Conservation (phyloP, 805 yeast genomes). For the Ogataea neopini region DNA sequence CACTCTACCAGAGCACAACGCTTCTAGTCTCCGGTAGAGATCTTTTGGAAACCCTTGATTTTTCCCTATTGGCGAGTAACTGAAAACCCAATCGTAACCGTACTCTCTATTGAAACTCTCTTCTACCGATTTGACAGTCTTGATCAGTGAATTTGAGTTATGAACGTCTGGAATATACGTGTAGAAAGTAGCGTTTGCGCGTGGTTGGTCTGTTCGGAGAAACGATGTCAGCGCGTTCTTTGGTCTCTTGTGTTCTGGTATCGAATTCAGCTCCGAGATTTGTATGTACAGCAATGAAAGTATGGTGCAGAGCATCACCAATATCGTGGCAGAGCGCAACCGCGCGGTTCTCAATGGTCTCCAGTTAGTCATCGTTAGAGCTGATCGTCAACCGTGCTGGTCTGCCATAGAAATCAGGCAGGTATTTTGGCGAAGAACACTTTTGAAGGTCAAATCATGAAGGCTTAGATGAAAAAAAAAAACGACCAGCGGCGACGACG, state of each 20-base stretch:
- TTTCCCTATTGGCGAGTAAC: slow-evolving; percentile 52
- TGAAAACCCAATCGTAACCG: slow-evolving; percentile 88
- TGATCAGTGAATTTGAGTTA: slow-evolving; percentile 15
- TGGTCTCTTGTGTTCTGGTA: slow-evolving; percentile 1
- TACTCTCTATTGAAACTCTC: slow-evolving; percentile 75
- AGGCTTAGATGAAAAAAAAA: neutral
- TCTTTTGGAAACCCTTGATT: slow-evolving; percentile 57
- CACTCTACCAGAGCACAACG: slow-evolving; percentile 68
- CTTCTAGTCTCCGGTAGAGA: slow-evolving; percentile 57
- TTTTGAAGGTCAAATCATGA: no score
- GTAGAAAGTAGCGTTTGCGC: slow-evolving; percentile 25
- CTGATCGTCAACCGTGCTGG: no score
- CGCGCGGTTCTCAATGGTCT: neutral
- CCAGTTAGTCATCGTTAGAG: neutral
- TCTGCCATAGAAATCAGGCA: no score
- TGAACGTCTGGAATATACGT: slow-evolving; percentile 25
- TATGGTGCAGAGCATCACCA: neutral
- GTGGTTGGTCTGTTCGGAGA: slow-evolving; percentile 4
- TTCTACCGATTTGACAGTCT: slow-evolving; percentile 57
- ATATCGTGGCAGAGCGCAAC: slow-evolving; percentile 1
- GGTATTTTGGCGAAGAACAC: no score
- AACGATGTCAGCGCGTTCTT: slow-evolving; percentile 4
- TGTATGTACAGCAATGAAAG: neutral
- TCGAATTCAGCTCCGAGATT: neutral
- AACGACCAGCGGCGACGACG: neutral